phyloP scores from a whole-genome alignment of 2,329 filamentous ascomycete species.

The Chrysosporium queenslandicum region DNA sequence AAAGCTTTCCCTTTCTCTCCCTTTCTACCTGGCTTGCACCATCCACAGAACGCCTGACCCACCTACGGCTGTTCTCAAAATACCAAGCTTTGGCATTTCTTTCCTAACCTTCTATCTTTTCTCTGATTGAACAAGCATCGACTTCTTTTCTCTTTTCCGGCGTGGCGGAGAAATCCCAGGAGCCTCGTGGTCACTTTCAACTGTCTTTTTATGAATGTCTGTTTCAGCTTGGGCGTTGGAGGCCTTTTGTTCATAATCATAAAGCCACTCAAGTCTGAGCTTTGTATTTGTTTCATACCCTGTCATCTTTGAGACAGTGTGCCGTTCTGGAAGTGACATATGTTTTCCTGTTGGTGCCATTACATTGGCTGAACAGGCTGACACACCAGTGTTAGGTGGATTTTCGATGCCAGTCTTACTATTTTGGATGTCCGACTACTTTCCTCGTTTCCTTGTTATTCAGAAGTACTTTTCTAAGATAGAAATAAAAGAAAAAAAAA shows the following conservation, averaged over 20 bases:
- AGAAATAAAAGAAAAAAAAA: background rate
- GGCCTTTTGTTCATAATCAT: background rate
- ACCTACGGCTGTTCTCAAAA: no score
- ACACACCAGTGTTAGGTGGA: background rate
- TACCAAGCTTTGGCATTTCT: background rate
- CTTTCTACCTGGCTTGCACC: background rate
- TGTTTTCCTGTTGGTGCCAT: background rate
- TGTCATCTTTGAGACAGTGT: background rate
- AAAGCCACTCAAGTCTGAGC: background rate
- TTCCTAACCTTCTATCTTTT: background rate
- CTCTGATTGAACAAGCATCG: background rate
- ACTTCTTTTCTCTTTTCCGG: no score
- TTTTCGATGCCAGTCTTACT: background rate
- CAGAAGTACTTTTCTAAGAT: background rate
- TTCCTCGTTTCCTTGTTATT: background rate
- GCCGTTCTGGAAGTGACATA: background rate
- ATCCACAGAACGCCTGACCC: no score
- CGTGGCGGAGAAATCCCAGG: no score
- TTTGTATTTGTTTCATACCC: background rate
- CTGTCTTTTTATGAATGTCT: background rate
- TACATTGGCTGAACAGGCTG: background rate
- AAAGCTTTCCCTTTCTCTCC: constrained; percentile 3
- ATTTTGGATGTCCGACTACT: constrained; percentile 1
- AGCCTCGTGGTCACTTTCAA: background rate
- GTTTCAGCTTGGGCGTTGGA: background rate